Conservation (phyloP, 176 grass and related monocot genomes). For the Pontederia crassipes region DNA sequence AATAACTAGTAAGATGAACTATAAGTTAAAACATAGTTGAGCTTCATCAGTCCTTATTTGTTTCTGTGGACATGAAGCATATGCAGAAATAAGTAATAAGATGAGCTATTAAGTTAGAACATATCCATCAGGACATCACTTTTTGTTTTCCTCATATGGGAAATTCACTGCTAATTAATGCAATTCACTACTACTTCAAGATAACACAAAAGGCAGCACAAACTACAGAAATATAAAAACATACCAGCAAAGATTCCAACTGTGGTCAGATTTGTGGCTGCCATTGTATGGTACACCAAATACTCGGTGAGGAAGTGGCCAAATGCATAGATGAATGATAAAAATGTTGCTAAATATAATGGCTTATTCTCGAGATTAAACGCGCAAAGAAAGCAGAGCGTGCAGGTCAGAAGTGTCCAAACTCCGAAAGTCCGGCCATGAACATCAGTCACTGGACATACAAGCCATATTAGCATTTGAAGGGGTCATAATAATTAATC, state of each 20-base stretch:
- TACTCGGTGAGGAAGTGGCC: constrained; percentile 83
- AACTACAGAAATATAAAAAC: background rate
- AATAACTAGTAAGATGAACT: too few species aligned
- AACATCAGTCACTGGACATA: constrained; percentile 66
- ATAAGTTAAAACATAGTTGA: too few species aligned
- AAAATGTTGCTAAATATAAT: constrained; percentile 60
- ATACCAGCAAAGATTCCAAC: constrained; percentile 91
- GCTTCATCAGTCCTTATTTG: too few species aligned
- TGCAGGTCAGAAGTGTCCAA: constrained; percentile 84
- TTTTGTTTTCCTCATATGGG: too few species aligned
- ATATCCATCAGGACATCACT: too few species aligned
- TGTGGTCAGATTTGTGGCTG: constrained; percentile 59
- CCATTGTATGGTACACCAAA: constrained; percentile 76
- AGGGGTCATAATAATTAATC: background rate
- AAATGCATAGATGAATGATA: constrained; percentile 73
- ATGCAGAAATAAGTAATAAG: too few species aligned
- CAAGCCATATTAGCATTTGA: constrained; percentile 1
- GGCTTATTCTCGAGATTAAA: constrained; percentile 73
- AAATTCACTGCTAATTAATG: background rate
- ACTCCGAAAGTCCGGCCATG: constrained; percentile 87
- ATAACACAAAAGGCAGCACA: background rate
- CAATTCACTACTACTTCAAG: background rate
- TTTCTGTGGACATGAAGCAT: too few species aligned
- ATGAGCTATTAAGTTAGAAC: too few species aligned
- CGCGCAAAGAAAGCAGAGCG: constrained; percentile 79